These are phyloP conservation scores for Trebouxiophyceae sp. DNA, from an alignment of 163 green algal species.

Conservation along the genomic window DNA sequence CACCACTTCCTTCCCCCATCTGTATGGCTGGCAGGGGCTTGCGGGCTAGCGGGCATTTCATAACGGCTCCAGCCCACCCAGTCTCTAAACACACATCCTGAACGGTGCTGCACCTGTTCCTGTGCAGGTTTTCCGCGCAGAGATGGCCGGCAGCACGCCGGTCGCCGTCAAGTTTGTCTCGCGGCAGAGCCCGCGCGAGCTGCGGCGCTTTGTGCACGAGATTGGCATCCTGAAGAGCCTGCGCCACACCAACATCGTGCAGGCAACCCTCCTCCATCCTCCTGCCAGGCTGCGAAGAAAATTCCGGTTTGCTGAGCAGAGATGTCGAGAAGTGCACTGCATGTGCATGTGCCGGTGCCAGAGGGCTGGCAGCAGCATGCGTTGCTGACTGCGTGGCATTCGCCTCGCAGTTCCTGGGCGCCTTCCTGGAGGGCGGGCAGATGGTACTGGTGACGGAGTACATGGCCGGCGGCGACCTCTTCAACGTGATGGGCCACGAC, in stretches of 20 bases:
- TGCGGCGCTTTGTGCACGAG: constrained; percentile 73
- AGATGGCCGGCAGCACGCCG: constrained; percentile 5
- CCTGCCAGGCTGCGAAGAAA: no score
- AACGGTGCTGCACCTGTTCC: neutral
- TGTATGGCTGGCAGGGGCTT: neutral
- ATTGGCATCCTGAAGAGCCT: constrained; percentile 68
- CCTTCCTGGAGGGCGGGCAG: neutral
- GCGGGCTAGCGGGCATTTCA: no score
- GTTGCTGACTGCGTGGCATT: no score
- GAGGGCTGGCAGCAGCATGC: no score
- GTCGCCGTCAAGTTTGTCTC: constrained; percentile 24
- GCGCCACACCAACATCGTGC: constrained; percentile 86
- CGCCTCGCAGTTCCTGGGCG: constrained; percentile 7
- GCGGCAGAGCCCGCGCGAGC: constrained; percentile 50
- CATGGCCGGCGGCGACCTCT: constrained; percentile 9
- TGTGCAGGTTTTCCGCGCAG: constrained; percentile 16
- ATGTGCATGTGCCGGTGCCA: no score
- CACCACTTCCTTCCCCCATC: no score
- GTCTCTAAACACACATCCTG: neutral
- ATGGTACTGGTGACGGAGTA: constrained; percentile 17
- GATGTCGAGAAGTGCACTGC: no score
- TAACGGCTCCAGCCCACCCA: no score
- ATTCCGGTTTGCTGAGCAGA: no score
- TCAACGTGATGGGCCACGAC: neutral
- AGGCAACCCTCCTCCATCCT: no score